Evolutionary conservation across 768 basidiomycete species (phyloP), one percentile per base, ranked within the genome.

Genomic region (Dentipellis sp.): DNA sequence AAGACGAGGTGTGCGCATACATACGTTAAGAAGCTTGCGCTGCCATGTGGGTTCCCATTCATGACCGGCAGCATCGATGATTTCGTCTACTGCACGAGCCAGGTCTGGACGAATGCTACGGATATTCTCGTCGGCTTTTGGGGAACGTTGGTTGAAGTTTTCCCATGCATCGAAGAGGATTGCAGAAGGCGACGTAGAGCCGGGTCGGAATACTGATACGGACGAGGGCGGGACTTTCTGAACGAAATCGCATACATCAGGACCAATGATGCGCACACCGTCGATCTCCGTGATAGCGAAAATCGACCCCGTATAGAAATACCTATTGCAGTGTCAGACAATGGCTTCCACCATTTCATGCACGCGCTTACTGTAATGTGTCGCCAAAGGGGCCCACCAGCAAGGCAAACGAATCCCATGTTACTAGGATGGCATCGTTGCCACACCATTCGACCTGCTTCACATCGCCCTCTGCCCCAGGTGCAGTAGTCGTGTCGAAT

Each of bases 1-100:
- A 37, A 12, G 14, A 9, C 4, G 23, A 21, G 48, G 22, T 35
- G 22, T 17, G 50, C 22, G 29, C 57, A 39, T 1, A 66, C 78
- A 62, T 58, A 93, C 94, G 66, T 84, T 90, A 17, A 98, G 75
- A 49, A 98, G 77, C 38, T 80, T 80, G 52, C 88, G 83, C 66
- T 97, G 94, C 91, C 91, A 95, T 63, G 82, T 74, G 4, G 88
- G 84, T 54, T 95, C 92, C 83, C 88, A 91, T 71, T 97, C 94
- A 53, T 84, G 78, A 11, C 90, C 92, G 4, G 95, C 95, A 37
- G 94, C 94, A 58, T 95, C 92, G 38, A 97, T 86, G 60, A 94
- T 94, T 52, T 90, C 87, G 65, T 94, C 88, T 2, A 95, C 92
- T 1, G 94, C 94, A 38, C 79, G 76, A 4, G 84, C 86, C 56